Percentiles rank a stretch among this genome's conserved stretches.
Conservation (phyloP, 169 alveolate genomes). For the Plasmodium reichenowi region DNA sequence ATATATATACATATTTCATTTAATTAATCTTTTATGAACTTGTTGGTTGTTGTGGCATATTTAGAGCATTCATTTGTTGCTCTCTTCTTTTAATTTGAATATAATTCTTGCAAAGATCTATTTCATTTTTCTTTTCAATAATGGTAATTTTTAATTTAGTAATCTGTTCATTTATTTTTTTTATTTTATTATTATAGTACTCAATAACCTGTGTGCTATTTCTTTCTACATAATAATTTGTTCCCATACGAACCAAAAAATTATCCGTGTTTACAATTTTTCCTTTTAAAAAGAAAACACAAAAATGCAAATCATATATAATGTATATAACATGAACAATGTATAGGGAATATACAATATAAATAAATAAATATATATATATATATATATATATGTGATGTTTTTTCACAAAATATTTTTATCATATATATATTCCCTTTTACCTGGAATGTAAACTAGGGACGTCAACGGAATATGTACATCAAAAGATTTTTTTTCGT, state of each 20-base stretch:
- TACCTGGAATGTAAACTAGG: conserved; percentile 66
- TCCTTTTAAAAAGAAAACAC: conserved; percentile 12
- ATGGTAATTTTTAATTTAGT: conserved; percentile 31
- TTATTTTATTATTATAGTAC: conserved; percentile 45
- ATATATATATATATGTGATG: no score
- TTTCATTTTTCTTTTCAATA: conserved; percentile 68
- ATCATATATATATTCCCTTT: not conserved
- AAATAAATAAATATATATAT: no score
- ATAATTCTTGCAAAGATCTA: conserved; percentile 64
- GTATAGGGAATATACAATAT: no score
- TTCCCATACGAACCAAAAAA: conserved; percentile 65
- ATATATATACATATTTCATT: no score
- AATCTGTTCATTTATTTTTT: conserved; percentile 55
- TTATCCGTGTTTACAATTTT: conserved; percentile 67
- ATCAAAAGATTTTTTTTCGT: conserved; percentile 23
- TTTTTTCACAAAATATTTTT: no score
- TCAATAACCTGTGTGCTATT: conserved; percentile 50
- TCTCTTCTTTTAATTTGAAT: conserved; percentile 50
- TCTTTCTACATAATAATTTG: conserved; percentile 71
- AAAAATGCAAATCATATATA: not conserved
- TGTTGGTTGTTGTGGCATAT: conserved; percentile 5
- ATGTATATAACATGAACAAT: not conserved
- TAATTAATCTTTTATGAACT: conserved; percentile 12
- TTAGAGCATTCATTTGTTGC: conserved; percentile 16
- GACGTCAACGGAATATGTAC: conserved; percentile 74